A percentile compares a stretch with the other conserved stretches of the same genome.
Conservation (phyloP, 31 red algal genomes). For the Odonthalia washingtoniensis region DNA sequence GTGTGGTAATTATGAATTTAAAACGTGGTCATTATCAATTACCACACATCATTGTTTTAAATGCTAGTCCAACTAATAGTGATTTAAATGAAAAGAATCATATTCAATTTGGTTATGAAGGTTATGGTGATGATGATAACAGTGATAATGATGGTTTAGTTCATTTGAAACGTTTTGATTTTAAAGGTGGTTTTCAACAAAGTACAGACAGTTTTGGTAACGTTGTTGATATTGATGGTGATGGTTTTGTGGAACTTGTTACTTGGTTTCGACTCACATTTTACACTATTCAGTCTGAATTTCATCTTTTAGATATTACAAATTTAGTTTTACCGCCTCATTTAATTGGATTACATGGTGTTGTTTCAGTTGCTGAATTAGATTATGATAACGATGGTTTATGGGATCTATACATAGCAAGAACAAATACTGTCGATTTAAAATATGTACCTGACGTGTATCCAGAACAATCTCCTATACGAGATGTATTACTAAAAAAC, state of each 20-base stretch:
- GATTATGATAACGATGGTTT: conserved; percentile 47
- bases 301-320: conserved; percentile 16
- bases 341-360: not conserved
- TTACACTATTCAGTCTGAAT: conserved; percentile 7
- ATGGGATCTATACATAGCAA: conserved; percentile 45
- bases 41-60: conserved; percentile 28
- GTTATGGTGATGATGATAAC: not conserved
- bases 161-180: not conserved
- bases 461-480: not conserved
- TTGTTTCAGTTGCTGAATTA: conserved; percentile 28
- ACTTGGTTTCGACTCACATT: conserved; percentile 14
- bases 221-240: conserved; percentile 29
- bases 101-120: not conserved
- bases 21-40: not conserved
- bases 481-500: conserved; percentile 18
- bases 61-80: conserved; percentile 7
- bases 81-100: not conserved
- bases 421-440: conserved; percentile 1
- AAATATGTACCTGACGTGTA: conserved; percentile 1
- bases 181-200: not conserved
- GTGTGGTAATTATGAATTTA: conserved; percentile 34
- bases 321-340: conserved; percentile 13
- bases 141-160: too few relatives aligned
- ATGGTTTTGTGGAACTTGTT: conserved; percentile 31
- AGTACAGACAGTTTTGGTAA: conserved; percentile 10